Evolutionary conservation across 164 flowering plant species (phyloP).

Genomic region (Magnolia kwangsiensis): DNA sequence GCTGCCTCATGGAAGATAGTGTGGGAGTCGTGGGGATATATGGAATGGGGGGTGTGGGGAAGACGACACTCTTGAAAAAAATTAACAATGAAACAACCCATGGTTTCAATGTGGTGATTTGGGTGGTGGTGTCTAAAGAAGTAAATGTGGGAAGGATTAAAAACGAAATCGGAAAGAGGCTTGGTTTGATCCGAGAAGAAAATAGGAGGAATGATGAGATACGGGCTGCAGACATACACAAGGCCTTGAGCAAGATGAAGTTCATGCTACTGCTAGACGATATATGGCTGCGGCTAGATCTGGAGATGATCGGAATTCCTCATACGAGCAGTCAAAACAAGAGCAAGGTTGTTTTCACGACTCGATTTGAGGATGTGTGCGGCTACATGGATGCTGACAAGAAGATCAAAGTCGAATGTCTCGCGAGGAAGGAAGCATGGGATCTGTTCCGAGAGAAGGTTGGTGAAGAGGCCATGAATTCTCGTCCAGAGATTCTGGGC

Average conservation of each 20-base stretch:
- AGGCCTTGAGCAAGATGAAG: neutral
- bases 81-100: too few species aligned
- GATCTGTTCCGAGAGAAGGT: slow-evolving; percentile 9
- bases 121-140: too few species aligned
- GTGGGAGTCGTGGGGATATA: too few species aligned
- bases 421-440: slow-evolving; percentile 4
- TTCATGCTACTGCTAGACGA: slow-evolving; percentile 11
- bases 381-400: slow-evolving; percentile 4
- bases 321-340: neutral
- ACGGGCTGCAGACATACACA: neutral
- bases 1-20: too few species aligned
- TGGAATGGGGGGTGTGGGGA: too few species aligned
- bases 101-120: too few species aligned
- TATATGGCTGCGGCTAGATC: slow-evolving; percentile 9
- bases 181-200: neutral
- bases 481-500: neutral
- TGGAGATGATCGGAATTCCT: slow-evolving; percentile 3
- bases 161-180: neutral
- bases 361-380: slow-evolving; percentile 3
- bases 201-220: neutral
- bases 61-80: too few species aligned
- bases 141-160: neutral
- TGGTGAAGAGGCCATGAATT: neutral
- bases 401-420: slow-evolving; percentile 6
- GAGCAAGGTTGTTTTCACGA: slow-evolving; percentile 10